Evolutionary conservation across 352 stramenopile genomes (phyloP).

Genomic region (Thalassiosira livingstoniorum): DNA sequence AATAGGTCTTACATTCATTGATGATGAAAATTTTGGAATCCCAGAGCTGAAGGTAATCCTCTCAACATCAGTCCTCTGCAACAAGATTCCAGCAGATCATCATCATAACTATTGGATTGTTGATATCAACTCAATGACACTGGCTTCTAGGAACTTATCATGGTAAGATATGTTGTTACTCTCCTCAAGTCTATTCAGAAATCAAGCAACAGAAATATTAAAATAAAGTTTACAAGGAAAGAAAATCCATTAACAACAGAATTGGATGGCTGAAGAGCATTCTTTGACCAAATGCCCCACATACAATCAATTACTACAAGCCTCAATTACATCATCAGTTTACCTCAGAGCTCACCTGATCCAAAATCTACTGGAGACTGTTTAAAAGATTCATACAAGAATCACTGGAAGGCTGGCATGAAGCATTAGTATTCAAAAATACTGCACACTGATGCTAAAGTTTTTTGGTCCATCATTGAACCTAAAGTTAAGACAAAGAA

Average conservation of each 20-base stretch:
- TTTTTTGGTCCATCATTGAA: conserved; percentile 19
- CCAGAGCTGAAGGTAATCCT: conserved; percentile 12
- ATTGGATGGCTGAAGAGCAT: neutral
- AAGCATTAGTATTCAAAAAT: conserved; percentile 34
- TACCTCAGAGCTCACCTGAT: neutral
- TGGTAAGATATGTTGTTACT: neutral
- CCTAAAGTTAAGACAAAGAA: conserved; percentile 34
- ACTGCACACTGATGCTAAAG: conserved; percentile 5
- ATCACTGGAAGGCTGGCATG: conserved; percentile 15
- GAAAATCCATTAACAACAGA: neutral
- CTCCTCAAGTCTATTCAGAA: conserved; percentile 10
- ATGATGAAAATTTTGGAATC: conserved; percentile 20
- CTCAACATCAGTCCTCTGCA: conserved; percentile 5
- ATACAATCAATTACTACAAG: neutral
- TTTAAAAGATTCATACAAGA: conserved; percentile 3
- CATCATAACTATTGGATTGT: conserved; percentile 31
- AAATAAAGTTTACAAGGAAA: conserved; percentile 23
- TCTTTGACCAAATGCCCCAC: conserved; percentile 8
- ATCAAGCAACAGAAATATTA: neutral
- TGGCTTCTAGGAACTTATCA: conserved; percentile 27
- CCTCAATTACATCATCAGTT: conserved; percentile 22
- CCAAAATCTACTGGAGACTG: conserved; percentile 8
- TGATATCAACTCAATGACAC: conserved; percentile 23
- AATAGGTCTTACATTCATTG: conserved; percentile 17
- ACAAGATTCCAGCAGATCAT: conserved; percentile 18